Conservation (phyloP, 1,284 basidiomycete genomes). For the Ceratorhiza oryzae-sativae region DNA sequence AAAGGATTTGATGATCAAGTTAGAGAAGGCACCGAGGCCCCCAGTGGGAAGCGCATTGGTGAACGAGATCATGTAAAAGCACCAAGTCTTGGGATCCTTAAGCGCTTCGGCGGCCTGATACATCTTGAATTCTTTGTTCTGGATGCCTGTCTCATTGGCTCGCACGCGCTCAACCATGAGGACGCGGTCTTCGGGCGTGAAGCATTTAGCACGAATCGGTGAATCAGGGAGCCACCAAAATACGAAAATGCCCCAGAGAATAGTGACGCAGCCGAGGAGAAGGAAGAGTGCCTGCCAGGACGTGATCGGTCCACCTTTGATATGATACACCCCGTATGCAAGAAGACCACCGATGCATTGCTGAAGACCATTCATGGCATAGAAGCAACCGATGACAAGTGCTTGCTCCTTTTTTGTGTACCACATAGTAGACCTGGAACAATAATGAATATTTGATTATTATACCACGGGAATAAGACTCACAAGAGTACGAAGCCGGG, state of each 20-base stretch:
- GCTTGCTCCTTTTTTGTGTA: slow-evolving; percentile 61
- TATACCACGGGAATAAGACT: background rate
- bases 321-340: slow-evolving; percentile 60
- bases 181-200: slow-evolving; percentile 58
- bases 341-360: slow-evolving; percentile 62
- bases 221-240: slow-evolving; percentile 61
- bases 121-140: slow-evolving; percentile 62
- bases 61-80: slow-evolving; percentile 57
- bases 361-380: slow-evolving; percentile 63
- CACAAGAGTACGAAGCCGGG: slow-evolving; percentile 56
- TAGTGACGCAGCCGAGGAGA: slow-evolving; percentile 55
- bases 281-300: slow-evolving; percentile 64
- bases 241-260: slow-evolving; percentile 60
- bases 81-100: slow-evolving; percentile 59
- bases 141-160: slow-evolving; percentile 63
- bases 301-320: slow-evolving; percentile 54
- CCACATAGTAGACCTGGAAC: slow-evolving; percentile 58
- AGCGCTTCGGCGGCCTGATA: slow-evolving; percentile 59
- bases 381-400: slow-evolving; percentile 59
- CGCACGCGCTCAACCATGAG: slow-evolving; percentile 64
- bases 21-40: slow-evolving; percentile 61
- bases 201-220: slow-evolving; percentile 60
- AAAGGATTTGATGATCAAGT: slow-evolving; percentile 59
- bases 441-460: background rate
- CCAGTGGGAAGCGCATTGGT: slow-evolving; percentile 63